phyloP scores from a whole-genome alignment of 2,329 filamentous ascomycete genomes.

The Fusarium pseudograminearum region DNA sequence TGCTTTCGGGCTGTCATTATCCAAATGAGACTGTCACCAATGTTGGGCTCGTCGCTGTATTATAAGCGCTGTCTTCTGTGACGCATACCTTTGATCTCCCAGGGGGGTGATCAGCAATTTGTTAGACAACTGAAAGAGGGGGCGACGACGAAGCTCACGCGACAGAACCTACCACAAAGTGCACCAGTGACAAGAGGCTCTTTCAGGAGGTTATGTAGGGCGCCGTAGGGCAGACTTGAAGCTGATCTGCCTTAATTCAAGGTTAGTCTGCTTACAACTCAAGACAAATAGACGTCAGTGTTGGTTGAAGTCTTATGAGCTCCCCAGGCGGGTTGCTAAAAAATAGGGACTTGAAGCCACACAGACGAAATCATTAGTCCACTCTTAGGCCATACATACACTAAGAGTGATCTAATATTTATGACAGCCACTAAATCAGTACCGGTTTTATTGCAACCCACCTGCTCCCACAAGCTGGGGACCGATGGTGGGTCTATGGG shows the following conservation, averaged over 20 bases:
- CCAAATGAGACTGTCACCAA: slow-evolving; percentile 18
- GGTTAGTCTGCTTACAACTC: slow-evolving; percentile 6
- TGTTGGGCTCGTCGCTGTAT: slow-evolving; percentile 25
- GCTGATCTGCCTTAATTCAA: slow-evolving; percentile 23
- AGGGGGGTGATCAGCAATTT: slow-evolving; percentile 35
- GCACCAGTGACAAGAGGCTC: neutral
- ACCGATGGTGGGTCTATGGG: slow-evolving; percentile 28
- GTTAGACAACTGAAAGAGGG: slow-evolving; percentile 34
- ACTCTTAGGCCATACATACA: too few relatives aligned
- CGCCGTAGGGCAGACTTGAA: slow-evolving; percentile 5
- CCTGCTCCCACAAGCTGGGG: slow-evolving; percentile 29
- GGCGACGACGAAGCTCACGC: slow-evolving; percentile 29
- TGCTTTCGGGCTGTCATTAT: slow-evolving; percentile 12
- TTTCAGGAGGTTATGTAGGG: slow-evolving; percentile 3
- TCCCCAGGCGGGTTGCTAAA: too few relatives aligned
- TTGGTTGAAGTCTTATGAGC: slow-evolving; percentile 6
- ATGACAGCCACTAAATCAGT: too few relatives aligned
- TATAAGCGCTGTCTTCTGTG: slow-evolving; percentile 35
- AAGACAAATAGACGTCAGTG: slow-evolving; percentile 19
- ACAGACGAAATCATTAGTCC: too few relatives aligned
- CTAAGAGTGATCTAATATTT: too few relatives aligned
- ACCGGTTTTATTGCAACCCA: too few relatives aligned
- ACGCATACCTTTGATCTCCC: slow-evolving; percentile 40
- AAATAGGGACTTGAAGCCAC: too few relatives aligned
- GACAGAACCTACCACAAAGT: slow-evolving; percentile 31